Percentiles rank a stretch among this genome's conserved stretches.
These are phyloP conservation scores for Gremmenia infestans DNA, from an alignment of 2,329 filamentous ascomycete species.

Conservation along the genomic window DNA sequence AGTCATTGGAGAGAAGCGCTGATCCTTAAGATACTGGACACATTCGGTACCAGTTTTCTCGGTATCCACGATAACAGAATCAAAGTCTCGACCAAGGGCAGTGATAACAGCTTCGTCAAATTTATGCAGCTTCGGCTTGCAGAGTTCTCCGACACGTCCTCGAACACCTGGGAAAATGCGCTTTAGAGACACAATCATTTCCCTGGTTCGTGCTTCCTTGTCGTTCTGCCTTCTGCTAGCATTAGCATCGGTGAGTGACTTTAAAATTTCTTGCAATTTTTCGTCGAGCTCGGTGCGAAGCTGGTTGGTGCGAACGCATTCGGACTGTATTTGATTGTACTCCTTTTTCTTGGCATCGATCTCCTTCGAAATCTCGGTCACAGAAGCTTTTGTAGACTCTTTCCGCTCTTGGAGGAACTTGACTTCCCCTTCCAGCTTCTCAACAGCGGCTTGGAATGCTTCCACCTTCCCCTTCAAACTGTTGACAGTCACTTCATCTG, in stretches of 20 bases:
- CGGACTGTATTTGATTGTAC: slow-evolving; percentile 78
- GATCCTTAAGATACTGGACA: slow-evolving; percentile 88
- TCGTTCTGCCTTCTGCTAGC: slow-evolving; percentile 81
- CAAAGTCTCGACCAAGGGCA: slow-evolving; percentile 87
- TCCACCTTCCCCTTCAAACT: slow-evolving; percentile 87
- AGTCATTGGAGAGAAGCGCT: slow-evolving; percentile 79
- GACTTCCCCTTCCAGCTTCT: slow-evolving; percentile 70
- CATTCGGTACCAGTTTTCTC: slow-evolving; percentile 93
- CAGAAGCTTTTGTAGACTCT: slow-evolving; percentile 53
- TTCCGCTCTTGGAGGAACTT: slow-evolving; percentile 64
- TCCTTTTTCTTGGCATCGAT: slow-evolving; percentile 87
- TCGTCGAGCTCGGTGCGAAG: slow-evolving; percentile 86
- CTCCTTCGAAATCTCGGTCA: slow-evolving; percentile 68
- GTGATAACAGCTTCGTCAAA: slow-evolving; percentile 90
- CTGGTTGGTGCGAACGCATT: slow-evolving; percentile 74
- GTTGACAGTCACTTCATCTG: slow-evolving; percentile 84
- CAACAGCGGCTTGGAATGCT: slow-evolving; percentile 64
- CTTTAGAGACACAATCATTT: slow-evolving; percentile 81
- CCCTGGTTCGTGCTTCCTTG: slow-evolving; percentile 72
- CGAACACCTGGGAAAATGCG: slow-evolving; percentile 88
- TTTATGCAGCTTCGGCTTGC: slow-evolving; percentile 95
- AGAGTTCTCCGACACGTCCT: slow-evolving; percentile 84
- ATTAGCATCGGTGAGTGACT: slow-evolving; percentile 78
- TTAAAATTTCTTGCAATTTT: slow-evolving; percentile 76
- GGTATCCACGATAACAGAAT: slow-evolving; percentile 90